Evolutionary conservation across 2,329 filamentous ascomycete species (phyloP).

Genomic region (Xylaria sp.): DNA sequence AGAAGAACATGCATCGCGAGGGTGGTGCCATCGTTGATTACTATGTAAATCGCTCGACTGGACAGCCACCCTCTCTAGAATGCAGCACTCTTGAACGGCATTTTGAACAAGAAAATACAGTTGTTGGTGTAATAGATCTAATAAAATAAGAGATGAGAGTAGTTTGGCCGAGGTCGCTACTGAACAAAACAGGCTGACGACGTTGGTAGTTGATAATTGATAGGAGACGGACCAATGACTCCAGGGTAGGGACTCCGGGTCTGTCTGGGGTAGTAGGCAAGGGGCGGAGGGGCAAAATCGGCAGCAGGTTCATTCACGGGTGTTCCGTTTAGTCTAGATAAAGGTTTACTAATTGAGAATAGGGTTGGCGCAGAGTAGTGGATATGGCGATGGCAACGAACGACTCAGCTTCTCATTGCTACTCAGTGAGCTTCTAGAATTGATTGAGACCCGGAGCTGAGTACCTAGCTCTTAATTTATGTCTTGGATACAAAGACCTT

Average conservation of each 20-base stretch:
- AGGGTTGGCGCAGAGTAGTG: neutral
- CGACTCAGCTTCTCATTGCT: neutral
- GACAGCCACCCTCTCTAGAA: constrained; percentile 66
- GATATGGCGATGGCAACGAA: neutral
- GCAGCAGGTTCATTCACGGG: constrained; percentile 9
- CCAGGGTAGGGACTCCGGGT: neutral
- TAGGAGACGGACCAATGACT: constrained; percentile 8
- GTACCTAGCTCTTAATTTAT: no score
- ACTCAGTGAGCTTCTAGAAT: constrained; percentile 1
- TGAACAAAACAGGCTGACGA: constrained; percentile 35
- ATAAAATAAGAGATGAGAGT: neutral
- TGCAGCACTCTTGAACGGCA: constrained; percentile 58
- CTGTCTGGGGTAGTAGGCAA: constrained; percentile 3
- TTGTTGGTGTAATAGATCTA: neutral
- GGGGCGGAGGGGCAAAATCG: constrained; percentile 34
- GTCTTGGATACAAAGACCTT: constrained; percentile 7
- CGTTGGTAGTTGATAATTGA: constrained; percentile 9
- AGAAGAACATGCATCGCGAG: constrained; percentile 56
- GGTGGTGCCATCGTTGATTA: constrained; percentile 65
- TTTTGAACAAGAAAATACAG: constrained; percentile 46
- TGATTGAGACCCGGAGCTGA: neutral
- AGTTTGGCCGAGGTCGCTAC: neutral
- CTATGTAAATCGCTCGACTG: constrained; percentile 50
- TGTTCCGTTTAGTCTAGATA: constrained; percentile 3
- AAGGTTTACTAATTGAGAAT: constrained; percentile 7